phyloP scores from a whole-genome alignment of 805 yeast genomes.

The Candida verbasci region DNA sequence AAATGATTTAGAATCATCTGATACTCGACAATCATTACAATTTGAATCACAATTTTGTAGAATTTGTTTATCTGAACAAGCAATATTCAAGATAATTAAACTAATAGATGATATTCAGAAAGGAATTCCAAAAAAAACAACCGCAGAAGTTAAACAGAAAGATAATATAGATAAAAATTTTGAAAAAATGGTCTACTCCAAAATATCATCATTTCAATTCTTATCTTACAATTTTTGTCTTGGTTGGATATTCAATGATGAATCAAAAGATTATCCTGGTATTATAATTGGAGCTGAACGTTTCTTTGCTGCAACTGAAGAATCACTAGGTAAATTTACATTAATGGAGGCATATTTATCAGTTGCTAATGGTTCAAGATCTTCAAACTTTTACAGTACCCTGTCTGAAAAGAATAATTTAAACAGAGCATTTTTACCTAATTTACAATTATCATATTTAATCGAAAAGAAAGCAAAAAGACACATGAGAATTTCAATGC shows the following conservation, averaged over 20 bases:
- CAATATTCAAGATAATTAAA: slow-evolving; percentile 38
- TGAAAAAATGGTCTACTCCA: slow-evolving; percentile 1
- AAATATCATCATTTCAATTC: slow-evolving; percentile 51
- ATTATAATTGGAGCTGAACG: slow-evolving; percentile 74
- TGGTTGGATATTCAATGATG: slow-evolving; percentile 71
- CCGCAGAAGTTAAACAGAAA: neutral
- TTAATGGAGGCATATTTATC: slow-evolving; percentile 67
- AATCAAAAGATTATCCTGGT: slow-evolving; percentile 55
- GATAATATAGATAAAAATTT: neutral
- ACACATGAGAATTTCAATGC: slow-evolving; percentile 46
- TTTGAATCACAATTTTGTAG: slow-evolving; percentile 58
- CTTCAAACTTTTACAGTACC: slow-evolving; percentile 45
- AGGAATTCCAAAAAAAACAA: slow-evolving; percentile 3
- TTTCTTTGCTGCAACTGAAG: slow-evolving; percentile 61
- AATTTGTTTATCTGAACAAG: slow-evolving; percentile 51
- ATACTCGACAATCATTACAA: slow-evolving; percentile 44
- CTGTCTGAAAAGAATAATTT: slow-evolving; percentile 43
- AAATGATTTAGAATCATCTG: slow-evolving; percentile 25
- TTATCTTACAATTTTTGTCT: slow-evolving; percentile 62
- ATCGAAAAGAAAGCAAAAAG: slow-evolving; percentile 21
- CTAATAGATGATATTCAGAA: slow-evolving; percentile 20
- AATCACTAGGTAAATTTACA: slow-evolving; percentile 61
- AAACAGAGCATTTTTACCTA: slow-evolving; percentile 67
- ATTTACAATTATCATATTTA: slow-evolving; percentile 54
- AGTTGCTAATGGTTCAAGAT: slow-evolving; percentile 57